phyloP scores from a whole-genome alignment of 2,329 filamentous ascomycete species.

The Graphiopsis chlorocephala region DNA sequence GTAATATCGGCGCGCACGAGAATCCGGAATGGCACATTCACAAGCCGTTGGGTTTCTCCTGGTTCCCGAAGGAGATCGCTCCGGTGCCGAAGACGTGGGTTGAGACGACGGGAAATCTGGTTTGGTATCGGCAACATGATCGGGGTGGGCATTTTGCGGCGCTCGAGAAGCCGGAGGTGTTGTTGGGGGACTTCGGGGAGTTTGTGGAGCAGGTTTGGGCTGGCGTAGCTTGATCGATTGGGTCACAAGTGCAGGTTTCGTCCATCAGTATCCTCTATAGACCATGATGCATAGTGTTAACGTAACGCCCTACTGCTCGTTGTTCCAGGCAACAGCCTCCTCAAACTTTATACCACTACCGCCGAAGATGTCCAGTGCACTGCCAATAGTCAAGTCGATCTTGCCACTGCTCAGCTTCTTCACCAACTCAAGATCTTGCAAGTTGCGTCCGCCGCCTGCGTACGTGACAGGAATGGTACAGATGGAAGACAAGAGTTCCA shows the following conservation, averaged over 20 bases:
- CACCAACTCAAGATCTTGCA: constrained; percentile 80
- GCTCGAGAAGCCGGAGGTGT: constrained; percentile 23
- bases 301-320: not conserved
- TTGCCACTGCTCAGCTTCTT: constrained; percentile 73
- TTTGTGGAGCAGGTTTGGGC: constrained; percentile 1
- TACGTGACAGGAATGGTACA: constrained; percentile 93
- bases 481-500: constrained; percentile 75
- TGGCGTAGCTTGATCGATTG: not conserved
- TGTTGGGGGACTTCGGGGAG: constrained; percentile 4
- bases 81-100: constrained; percentile 39
- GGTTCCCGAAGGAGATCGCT: constrained; percentile 43
- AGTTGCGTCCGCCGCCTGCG: constrained; percentile 81
- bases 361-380: constrained; percentile 93
- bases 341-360: constrained; percentile 81
- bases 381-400: constrained; percentile 93
- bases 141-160: constrained; percentile 40
- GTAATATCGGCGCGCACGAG: constrained; percentile 23
- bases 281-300: not conserved
- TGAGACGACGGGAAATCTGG: constrained; percentile 35
- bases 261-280: not conserved
- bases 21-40: constrained; percentile 28
- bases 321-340: constrained; percentile 90
- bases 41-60: constrained; percentile 45
- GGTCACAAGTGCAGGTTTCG: not conserved
- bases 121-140: constrained; percentile 39